Conservation (phyloP, 1,139 yeast species). For the Eremothecium coryli region DNA sequence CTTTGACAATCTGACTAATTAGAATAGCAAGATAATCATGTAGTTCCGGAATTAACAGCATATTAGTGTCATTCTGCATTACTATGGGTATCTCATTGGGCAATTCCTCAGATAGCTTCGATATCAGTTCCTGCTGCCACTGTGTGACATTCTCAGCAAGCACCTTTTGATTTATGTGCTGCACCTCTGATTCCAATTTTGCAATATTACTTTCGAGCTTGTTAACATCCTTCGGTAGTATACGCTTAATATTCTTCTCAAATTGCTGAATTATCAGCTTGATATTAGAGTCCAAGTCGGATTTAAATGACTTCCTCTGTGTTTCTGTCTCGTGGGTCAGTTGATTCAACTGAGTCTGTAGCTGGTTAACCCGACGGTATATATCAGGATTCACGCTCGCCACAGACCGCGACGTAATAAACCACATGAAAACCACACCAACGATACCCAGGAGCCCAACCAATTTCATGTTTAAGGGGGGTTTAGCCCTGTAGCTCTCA, state of each 20-base stretch:
- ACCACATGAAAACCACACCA: conserved; percentile 1
- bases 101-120: conserved; percentile 16
- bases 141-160: conserved; percentile 21
- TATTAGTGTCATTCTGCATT: conserved; percentile 13
- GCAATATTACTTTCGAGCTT: conserved; percentile 13
- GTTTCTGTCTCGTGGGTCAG: conserved; percentile 22
- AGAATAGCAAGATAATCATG: conserved; percentile 19
- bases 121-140: conserved; percentile 19
- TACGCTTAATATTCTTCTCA: conserved; percentile 26
- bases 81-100: conserved; percentile 29
- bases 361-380: conserved; percentile 5
- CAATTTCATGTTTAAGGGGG: neutral
- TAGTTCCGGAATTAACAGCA: conserved; percentile 27
- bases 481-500: neutral
- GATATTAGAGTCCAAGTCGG: conserved; percentile 26
- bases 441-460: conserved; percentile 1
- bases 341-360: conserved; percentile 27
- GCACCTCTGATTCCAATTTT: conserved; percentile 16
- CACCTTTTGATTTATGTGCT: conserved; percentile 13
- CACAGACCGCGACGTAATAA: neutral
- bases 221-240: conserved; percentile 21
- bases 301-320: conserved; percentile 18
- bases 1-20: conserved; percentile 16
- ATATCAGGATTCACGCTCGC: conserved; percentile 5
- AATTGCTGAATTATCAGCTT: conserved; percentile 25